phyloP scores from a whole-genome alignment of 179 eudicot genomes.

The Beta corolliflora region DNA sequence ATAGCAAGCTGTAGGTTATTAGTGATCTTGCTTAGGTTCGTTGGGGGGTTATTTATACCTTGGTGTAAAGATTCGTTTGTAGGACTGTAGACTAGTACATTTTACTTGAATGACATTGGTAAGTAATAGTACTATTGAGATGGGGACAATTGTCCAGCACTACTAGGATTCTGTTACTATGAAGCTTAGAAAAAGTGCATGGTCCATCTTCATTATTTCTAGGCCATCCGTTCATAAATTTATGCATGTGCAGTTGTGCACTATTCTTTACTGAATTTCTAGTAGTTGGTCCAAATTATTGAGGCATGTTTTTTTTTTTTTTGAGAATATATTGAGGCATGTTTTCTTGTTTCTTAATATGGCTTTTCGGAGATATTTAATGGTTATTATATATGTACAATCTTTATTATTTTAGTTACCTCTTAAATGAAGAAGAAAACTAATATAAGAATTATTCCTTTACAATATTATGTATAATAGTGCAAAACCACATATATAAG shows the following conservation, averaged over 20 bases:
- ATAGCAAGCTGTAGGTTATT: conserved; percentile 13
- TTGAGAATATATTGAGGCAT: too few species aligned
- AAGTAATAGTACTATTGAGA: neutral
- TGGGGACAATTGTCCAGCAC: neutral
- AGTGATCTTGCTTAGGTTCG: neutral
- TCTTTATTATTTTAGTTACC: too few species aligned
- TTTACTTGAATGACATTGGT: neutral
- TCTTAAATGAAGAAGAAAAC: too few species aligned
- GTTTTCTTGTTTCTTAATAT: too few species aligned
- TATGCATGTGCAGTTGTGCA: neutral
- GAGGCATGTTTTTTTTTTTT: neutral
- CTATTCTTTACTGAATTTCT: neutral
- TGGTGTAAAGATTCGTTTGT: neutral
- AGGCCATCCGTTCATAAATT: conserved; percentile 1
- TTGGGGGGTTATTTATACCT: neutral
- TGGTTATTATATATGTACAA: too few species aligned
- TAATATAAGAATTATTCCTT: too few species aligned
- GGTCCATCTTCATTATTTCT: conserved; percentile 3
- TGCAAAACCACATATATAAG: too few species aligned
- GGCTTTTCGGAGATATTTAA: too few species aligned
- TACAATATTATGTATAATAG: too few species aligned
- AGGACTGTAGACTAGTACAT: neutral
- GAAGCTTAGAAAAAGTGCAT: neutral
- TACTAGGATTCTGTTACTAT: neutral
- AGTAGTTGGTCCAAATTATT: conserved; percentile 1